Percentiles rank a stretch among this genome's conserved stretches.
Evolutionary conservation across 345 rosid genomes (phyloP).

Genomic region (Lepidium africanum): DNA sequence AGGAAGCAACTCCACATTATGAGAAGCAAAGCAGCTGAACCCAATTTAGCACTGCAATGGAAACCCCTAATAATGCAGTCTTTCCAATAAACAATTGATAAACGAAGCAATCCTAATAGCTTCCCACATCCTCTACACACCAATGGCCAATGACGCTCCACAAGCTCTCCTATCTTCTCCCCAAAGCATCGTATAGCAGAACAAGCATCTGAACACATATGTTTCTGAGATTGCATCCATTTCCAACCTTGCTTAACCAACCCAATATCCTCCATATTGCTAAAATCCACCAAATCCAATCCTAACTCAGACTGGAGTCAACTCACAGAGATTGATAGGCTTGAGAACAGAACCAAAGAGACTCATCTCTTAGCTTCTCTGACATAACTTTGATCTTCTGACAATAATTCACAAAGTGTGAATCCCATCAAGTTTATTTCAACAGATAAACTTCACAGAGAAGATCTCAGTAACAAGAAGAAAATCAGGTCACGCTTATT

Average conservation of each 20-base stretch:
- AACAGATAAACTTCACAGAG: conserved; percentile 6
- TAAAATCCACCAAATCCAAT: conserved; percentile 1
- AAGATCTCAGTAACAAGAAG: background rate
- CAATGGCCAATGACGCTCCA: conserved; percentile 89
- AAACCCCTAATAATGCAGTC: conserved; percentile 63
- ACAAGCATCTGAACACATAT: conserved; percentile 34
- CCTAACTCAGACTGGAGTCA: background rate
- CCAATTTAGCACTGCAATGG: conserved; percentile 53
- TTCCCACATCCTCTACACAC: conserved; percentile 59
- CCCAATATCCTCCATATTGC: conserved; percentile 86
- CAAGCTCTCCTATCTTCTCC: conserved; percentile 46
- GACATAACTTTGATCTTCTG: conserved; percentile 2
- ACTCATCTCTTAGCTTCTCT: conserved; percentile 7
- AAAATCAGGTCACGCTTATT: conserved; percentile 40
- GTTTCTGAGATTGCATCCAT: conserved; percentile 79
- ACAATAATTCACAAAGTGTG: background rate
- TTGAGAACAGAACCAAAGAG: conserved; percentile 7
- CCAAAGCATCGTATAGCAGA: conserved; percentile 33
- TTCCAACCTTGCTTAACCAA: conserved; percentile 80
- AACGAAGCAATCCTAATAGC: conserved; percentile 32
- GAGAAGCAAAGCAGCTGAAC: conserved; percentile 78
- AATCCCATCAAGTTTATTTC: conserved; percentile 5
- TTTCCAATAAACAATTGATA: conserved; percentile 63
- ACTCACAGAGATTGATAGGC: conserved; percentile 1
- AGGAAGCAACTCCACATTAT: conserved; percentile 99